Conservation (phyloP, 306 rosid genomes). For the Fragaria vesca region DNA sequence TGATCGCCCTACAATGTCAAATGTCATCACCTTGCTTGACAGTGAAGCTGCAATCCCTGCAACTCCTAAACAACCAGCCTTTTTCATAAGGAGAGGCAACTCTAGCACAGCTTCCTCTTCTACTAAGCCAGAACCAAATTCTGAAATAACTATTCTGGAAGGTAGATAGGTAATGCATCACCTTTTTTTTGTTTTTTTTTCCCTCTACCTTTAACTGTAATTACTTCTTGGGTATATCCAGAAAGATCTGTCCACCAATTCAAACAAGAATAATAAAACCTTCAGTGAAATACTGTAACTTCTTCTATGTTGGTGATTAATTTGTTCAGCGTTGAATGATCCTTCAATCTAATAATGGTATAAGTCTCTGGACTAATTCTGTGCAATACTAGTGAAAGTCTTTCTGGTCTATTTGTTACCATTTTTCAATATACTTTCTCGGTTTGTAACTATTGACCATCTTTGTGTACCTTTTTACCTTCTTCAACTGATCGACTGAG, state of each 20-base stretch:
- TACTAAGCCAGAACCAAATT: constrained; percentile 17
- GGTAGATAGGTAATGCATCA: constrained; percentile 27
- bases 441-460: background rate
- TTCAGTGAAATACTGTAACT: background rate
- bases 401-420: background rate
- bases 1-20: constrained; percentile 51
- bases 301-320: background rate
- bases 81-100: constrained; percentile 21
- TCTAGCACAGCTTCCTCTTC: constrained; percentile 37
- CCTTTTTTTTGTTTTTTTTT: rapidly evolving
- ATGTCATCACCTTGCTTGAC: constrained; percentile 41
- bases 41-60: constrained; percentile 35
- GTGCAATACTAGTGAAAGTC: background rate
- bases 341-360: background rate
- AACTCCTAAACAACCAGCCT: constrained; percentile 42
- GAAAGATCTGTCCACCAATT: background rate
- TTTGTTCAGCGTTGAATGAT: background rate
- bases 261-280: background rate
- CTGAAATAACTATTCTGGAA: constrained; percentile 26
- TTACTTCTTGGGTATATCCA: background rate
- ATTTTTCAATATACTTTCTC: background rate
- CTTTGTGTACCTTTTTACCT: background rate
- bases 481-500: background rate
- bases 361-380: background rate
- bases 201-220: background rate